phyloP scores from a whole-genome alignment of 2,329 filamentous ascomycete species.

The Pestalotiopsis sp. region DNA sequence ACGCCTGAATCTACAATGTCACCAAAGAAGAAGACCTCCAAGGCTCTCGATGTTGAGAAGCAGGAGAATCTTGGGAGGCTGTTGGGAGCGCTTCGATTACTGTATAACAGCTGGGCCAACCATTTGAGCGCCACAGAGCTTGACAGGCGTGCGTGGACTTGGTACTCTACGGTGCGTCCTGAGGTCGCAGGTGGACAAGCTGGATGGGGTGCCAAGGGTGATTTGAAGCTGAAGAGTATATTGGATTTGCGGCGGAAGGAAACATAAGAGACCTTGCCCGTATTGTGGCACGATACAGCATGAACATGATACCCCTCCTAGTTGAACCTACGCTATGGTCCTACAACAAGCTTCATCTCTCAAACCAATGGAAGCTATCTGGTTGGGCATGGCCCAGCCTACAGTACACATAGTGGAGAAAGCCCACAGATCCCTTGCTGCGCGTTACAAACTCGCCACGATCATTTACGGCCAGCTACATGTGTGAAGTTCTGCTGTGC shows the following conservation, averaged over 20 bases:
- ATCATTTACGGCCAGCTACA: too few species aligned
- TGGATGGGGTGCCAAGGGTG: slow-evolving; percentile 83
- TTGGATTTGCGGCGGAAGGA: slow-evolving; percentile 55
- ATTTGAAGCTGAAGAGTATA: slow-evolving; percentile 67
- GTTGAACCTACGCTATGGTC: neutral
- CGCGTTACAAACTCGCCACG: too few species aligned
- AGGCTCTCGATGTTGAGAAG: slow-evolving; percentile 59
- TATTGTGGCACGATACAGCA: neutral
- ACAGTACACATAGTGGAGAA: too few species aligned
- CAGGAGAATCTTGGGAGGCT: slow-evolving; percentile 70
- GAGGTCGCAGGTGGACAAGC: slow-evolving; percentile 72
- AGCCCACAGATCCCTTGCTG: too few species aligned
- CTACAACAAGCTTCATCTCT: too few species aligned
- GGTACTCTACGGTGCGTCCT: slow-evolving; percentile 78
- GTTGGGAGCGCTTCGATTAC: slow-evolving; percentile 69
- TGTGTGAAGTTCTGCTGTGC: too few species aligned
- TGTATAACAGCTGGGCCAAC: slow-evolving; percentile 75
- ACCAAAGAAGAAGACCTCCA: slow-evolving; percentile 54
- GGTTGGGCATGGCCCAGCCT: too few species aligned
- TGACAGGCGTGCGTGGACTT: slow-evolving; percentile 76
- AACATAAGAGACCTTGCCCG: neutral
- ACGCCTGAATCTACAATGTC: slow-evolving; percentile 18
- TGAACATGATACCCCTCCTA: neutral
- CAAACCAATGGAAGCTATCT: too few species aligned
- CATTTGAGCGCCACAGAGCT: slow-evolving; percentile 66